Percentiles rank a stretch among this genome's conserved stretches.
Conservation (phyloP, 169 alveolate genomes). For the Plasmodium blacklocki region DNA sequence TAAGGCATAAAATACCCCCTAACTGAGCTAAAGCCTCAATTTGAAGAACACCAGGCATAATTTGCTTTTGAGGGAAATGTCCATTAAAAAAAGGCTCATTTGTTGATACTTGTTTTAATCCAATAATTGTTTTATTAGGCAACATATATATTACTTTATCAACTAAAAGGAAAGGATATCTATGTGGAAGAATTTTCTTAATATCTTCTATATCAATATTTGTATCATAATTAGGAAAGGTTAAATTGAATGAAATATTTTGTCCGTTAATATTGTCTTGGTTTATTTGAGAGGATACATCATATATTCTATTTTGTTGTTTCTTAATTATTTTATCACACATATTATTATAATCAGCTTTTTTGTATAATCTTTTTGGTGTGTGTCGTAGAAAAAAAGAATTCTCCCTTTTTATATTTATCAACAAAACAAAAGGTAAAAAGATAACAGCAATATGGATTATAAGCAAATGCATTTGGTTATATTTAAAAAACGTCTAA, state of each 20-base stretch:
- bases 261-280: slow-evolving; percentile 11
- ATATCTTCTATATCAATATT: slow-evolving; percentile 74
- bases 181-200: slow-evolving; percentile 78
- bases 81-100: slow-evolving; percentile 83
- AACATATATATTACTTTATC: slow-evolving; percentile 80
- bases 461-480: slow-evolving; percentile 1
- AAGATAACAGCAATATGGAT: slow-evolving; percentile 4
- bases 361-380: not conserved
- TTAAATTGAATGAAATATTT: slow-evolving; percentile 17
- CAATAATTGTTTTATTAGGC: slow-evolving; percentile 78
- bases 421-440: not conserved
- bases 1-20: slow-evolving; percentile 81
- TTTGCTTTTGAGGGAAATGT: slow-evolving; percentile 80
- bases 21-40: slow-evolving; percentile 84
- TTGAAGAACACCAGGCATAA: slow-evolving; percentile 84
- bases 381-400: slow-evolving; percentile 23
- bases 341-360: slow-evolving; percentile 11
- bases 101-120: slow-evolving; percentile 77
- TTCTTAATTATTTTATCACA: slow-evolving; percentile 1
- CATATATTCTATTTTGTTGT: slow-evolving; percentile 1
- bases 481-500: not conserved
- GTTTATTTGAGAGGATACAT: not conserved
- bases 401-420: slow-evolving; percentile 7
- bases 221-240: slow-evolving; percentile 15
- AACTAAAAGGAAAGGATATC: slow-evolving; percentile 82